Conservation (phyloP, 2,329 filamentous ascomycete genomes). For the Zymoseptoria crescenta region DNA sequence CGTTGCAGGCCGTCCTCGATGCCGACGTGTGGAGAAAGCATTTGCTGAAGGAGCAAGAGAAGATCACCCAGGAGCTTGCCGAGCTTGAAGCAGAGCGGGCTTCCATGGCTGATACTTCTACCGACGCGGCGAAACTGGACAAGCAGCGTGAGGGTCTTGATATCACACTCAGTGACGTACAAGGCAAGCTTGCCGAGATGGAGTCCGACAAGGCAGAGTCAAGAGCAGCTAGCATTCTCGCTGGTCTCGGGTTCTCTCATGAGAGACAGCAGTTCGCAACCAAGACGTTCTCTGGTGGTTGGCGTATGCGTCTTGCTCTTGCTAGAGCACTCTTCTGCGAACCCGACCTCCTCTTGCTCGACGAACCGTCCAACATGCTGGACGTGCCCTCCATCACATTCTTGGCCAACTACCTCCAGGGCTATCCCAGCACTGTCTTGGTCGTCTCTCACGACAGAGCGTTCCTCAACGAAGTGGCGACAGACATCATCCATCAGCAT, state of each 20-base stretch:
- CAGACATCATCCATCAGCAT: constrained; percentile 97
- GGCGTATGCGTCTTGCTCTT: constrained; percentile 95
- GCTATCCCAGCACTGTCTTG: constrained; percentile 87
- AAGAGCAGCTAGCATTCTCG: constrained; percentile 88
- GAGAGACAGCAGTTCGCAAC: constrained; percentile 89
- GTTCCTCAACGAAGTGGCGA: constrained; percentile 98
- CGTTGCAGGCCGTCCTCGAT: constrained; percentile 88
- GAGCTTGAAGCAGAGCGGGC: constrained; percentile 70
- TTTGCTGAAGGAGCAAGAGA: constrained; percentile 77
- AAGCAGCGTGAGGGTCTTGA: constrained; percentile 84
- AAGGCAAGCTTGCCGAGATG: constrained; percentile 91
- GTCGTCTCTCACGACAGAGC: constrained; percentile 98
- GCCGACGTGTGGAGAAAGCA: constrained; percentile 99
- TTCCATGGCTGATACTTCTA: constrained; percentile 81
- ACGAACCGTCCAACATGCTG: constrained; percentile 99
- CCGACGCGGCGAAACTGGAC: constrained; percentile 78
- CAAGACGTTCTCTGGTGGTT: constrained; percentile 98
- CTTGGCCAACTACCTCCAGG: constrained; percentile 88
- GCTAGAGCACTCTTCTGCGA: constrained; percentile 96
- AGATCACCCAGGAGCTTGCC: constrained; percentile 69
- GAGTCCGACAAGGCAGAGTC: constrained; percentile 98
- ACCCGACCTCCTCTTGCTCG: constrained; percentile 87
- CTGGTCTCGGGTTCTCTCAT: constrained; percentile 90
- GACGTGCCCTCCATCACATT: constrained; percentile 99
- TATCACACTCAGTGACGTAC: constrained; percentile 81